Evolutionary conservation across 2,329 filamentous ascomycete genomes (phyloP).

Genomic region (Botryosphaeria agaves): DNA sequence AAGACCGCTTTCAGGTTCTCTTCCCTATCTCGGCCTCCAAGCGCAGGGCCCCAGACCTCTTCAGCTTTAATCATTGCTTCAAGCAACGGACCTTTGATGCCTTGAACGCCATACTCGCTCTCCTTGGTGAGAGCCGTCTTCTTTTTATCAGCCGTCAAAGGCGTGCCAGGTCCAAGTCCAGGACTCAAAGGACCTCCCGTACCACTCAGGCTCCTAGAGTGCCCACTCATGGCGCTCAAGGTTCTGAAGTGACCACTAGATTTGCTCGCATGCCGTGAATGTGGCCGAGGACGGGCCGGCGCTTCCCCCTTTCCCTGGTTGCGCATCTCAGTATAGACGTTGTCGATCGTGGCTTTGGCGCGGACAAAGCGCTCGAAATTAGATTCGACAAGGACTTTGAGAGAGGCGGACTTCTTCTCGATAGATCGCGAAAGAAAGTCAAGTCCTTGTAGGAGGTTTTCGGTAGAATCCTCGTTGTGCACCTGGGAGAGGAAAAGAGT

Average conservation of each 20-base stretch:
- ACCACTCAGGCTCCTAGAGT: conserved; percentile 35
- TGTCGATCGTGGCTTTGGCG: conserved; percentile 94
- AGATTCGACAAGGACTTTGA: conserved; percentile 90
- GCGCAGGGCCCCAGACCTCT: conserved; percentile 89
- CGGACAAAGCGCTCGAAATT: conserved; percentile 98
- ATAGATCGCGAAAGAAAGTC: conserved; percentile 81
- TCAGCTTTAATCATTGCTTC: conserved; percentile 90
- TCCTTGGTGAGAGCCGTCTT: conserved; percentile 90
- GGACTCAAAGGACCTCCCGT: conserved; percentile 12
- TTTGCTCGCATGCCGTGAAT: conserved; percentile 52
- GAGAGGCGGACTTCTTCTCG: conserved; percentile 89
- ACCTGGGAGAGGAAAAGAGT: conserved; percentile 83
- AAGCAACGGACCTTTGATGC: conserved; percentile 73
- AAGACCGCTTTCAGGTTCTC: conserved; percentile 67
- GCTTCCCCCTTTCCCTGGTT: conserved; percentile 43
- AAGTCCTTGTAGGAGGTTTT: conserved; percentile 62
- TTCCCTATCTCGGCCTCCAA: conserved; percentile 83
- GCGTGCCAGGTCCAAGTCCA: conserved; percentile 15
- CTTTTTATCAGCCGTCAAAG: conserved; percentile 36
- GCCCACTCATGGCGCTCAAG: conserved; percentile 13
- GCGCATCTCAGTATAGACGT: conserved; percentile 94
- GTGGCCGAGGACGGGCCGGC: conserved; percentile 20
- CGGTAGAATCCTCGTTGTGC: conserved; percentile 71
- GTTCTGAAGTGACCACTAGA: conserved; percentile 31
- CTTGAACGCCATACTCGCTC: conserved; percentile 75